Conservation (phyloP, 1,284 basidiomycete genomes). For the Anthracocystis panici-leucophaei region DNA sequence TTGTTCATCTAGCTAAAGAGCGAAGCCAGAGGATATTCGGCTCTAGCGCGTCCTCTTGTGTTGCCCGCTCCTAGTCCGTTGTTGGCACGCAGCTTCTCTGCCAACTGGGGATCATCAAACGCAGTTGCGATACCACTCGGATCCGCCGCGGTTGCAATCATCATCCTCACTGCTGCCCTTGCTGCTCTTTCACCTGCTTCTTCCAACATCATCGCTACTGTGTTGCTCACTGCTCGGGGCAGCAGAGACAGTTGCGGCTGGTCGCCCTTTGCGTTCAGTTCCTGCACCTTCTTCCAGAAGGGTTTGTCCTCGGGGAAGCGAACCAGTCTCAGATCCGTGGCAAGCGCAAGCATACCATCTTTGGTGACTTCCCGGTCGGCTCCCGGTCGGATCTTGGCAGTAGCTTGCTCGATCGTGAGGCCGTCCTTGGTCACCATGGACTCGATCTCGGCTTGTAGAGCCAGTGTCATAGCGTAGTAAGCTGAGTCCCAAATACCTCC, state of each 20-base stretch:
- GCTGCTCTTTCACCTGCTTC: constrained; percentile 46
- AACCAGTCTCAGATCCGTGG: constrained; percentile 56
- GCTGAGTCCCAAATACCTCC: constrained; percentile 71
- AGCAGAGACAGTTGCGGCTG: constrained; percentile 46
- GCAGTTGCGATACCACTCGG: constrained; percentile 47
- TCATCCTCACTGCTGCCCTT: constrained; percentile 40
- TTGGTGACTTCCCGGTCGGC: constrained; percentile 38
- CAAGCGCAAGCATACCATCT: constrained; percentile 39
- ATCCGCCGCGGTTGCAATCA: constrained; percentile 45
- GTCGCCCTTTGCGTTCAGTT: constrained; percentile 53
- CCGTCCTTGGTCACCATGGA: constrained; percentile 35
- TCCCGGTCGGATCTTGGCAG: constrained; percentile 38
- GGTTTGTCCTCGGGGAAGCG: constrained; percentile 59
- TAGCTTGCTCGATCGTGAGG: constrained; percentile 55
- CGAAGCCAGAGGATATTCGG: constrained; percentile 46
- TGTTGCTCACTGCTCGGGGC: constrained; percentile 28
- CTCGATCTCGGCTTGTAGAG: constrained; percentile 49
- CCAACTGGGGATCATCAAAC: constrained; percentile 47
- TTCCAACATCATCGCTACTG: constrained; percentile 39
- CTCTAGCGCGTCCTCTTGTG: constrained; percentile 32
- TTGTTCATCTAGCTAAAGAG: constrained; percentile 27
- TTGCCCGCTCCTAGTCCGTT: constrained; percentile 35
- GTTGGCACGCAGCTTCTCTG: constrained; percentile 32
- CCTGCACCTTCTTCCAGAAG: constrained; percentile 55
- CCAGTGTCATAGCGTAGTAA: constrained; percentile 61